Conservation (phyloP, 2,329 filamentous ascomycete species). For the Xylariaceae sp. region DNA sequence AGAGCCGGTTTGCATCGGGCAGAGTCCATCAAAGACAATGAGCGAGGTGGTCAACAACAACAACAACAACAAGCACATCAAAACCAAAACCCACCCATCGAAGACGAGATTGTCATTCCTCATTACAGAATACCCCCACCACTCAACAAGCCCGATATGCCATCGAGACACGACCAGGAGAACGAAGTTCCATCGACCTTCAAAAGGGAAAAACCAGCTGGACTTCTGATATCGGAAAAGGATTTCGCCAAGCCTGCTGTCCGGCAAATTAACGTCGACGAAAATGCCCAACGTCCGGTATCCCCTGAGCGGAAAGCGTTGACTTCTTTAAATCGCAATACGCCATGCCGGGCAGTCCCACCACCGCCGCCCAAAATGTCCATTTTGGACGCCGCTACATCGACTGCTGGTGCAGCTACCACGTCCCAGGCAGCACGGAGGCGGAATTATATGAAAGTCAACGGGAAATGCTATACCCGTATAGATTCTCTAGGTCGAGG, state of each 20-base stretch:
- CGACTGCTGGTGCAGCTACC: conserved; percentile 71
- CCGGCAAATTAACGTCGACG: conserved; percentile 44
- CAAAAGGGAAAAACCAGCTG: conserved; percentile 53
- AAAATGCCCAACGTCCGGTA: conserved; percentile 34
- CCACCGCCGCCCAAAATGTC: conserved; percentile 94
- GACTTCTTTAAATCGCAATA: conserved; percentile 54
- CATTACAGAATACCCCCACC: conserved; percentile 53
- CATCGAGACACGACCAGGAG: conserved; percentile 71
- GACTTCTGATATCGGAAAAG: conserved; percentile 51
- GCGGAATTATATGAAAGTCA: conserved; percentile 78
- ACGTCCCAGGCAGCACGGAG: conserved; percentile 68
- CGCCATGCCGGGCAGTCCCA: conserved; percentile 70
- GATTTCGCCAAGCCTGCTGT: conserved; percentile 47
- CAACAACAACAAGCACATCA: conserved; percentile 13
- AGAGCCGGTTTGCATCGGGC: conserved; percentile 40
- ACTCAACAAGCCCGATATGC: conserved; percentile 45
- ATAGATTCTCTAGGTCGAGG: conserved; percentile 88
- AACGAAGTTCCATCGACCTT: conserved; percentile 71
- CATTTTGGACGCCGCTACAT: conserved; percentile 84
- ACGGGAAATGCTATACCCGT: conserved; percentile 84
- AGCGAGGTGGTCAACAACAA: conserved; percentile 20
- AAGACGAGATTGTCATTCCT: conserved; percentile 41
- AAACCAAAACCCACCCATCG: conserved; percentile 27
- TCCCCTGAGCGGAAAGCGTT: conserved; percentile 55
- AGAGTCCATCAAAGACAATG: conserved; percentile 31